phyloP scores from a whole-genome alignment of 2,329 filamentous ascomycete species.

The Arthroderma sp. region DNA sequence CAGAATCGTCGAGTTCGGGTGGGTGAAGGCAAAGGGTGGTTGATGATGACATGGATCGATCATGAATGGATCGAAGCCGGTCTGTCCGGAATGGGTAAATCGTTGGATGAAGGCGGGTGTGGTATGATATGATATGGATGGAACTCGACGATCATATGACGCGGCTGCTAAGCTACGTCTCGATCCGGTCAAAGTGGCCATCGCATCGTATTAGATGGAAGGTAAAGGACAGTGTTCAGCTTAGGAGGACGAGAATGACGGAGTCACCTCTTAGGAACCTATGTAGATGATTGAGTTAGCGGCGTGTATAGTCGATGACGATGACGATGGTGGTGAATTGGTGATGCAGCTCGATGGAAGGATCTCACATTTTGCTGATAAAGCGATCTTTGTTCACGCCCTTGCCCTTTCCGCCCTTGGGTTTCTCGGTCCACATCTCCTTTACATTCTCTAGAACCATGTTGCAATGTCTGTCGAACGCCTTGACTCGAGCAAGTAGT shows the following conservation, averaged over 20 bases:
- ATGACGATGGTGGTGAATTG: neutral
- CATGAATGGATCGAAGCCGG: too few relatives aligned
- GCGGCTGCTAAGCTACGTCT: too few relatives aligned
- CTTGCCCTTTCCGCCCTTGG: conserved; percentile 73
- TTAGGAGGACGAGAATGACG: conserved; percentile 74
- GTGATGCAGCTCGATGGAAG: neutral
- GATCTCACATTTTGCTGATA: conserved; percentile 81
- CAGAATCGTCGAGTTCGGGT: too few relatives aligned
- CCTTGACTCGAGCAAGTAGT: conserved; percentile 91
- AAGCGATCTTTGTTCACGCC: conserved; percentile 98
- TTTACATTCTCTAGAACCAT: conserved; percentile 97
- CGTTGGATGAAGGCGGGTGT: too few relatives aligned
- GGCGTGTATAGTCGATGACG: neutral
- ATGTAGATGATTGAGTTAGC: conserved; percentile 1
- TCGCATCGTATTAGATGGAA: conserved; percentile 1
- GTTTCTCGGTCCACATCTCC: conserved; percentile 99
- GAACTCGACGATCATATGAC: too few relatives aligned
- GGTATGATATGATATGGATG: too few relatives aligned
- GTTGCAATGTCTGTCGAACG: conserved; percentile 97
- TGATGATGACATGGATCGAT: too few relatives aligned
- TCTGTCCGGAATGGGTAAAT: too few relatives aligned
- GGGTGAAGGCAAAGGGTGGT: too few relatives aligned
- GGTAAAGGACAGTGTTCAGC: conserved; percentile 36
- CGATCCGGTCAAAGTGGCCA: neutral
- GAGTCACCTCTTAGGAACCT: conserved; percentile 81